phyloP scores from a whole-genome alignment of 192 early-diverging fungal genomes.

The Backusella mclennaniae region DNA sequence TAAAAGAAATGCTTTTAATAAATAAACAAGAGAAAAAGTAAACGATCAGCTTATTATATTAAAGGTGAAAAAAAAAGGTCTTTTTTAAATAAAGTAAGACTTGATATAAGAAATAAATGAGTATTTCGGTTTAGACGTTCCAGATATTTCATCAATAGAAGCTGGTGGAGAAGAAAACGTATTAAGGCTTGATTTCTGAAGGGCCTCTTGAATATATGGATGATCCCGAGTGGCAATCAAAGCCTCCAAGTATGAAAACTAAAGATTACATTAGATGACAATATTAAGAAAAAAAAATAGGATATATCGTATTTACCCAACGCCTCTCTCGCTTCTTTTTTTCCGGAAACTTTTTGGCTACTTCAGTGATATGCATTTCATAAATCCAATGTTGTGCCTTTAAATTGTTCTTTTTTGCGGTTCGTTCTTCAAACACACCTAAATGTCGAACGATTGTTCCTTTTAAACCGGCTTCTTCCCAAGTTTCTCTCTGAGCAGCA shows the following conservation, averaged over 20 bases:
- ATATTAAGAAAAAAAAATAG: background rate
- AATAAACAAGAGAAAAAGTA: background rate
- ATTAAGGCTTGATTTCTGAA: constrained; percentile 15
- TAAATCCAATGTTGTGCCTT: constrained; percentile 44
- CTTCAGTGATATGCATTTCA: constrained; percentile 52
- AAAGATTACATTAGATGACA: background rate
- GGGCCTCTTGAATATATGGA: constrained; percentile 25
- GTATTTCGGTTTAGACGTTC: background rate
- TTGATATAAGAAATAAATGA: background rate
- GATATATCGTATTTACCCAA: constrained; percentile 12
- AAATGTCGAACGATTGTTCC: constrained; percentile 43
- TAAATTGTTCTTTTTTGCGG: constrained; percentile 30
- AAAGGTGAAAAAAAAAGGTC: background rate
- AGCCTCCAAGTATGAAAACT: constrained; percentile 29
- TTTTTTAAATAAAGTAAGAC: background rate
- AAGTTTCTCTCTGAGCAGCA: constrained; percentile 55
- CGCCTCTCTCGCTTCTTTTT: constrained; percentile 37
- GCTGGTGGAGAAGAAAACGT: background rate
- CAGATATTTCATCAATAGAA: background rate
- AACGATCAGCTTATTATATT: background rate
- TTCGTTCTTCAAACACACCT: constrained; percentile 45
- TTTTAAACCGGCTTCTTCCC: constrained; percentile 57
- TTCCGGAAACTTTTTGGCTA: constrained; percentile 55
- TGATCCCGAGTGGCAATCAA: constrained; percentile 8
- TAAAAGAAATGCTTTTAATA: background rate